These are phyloP conservation scores for Sicyos baderoa DNA, from an alignment of 306 rosid genomes.

Conservation along the genomic window DNA sequence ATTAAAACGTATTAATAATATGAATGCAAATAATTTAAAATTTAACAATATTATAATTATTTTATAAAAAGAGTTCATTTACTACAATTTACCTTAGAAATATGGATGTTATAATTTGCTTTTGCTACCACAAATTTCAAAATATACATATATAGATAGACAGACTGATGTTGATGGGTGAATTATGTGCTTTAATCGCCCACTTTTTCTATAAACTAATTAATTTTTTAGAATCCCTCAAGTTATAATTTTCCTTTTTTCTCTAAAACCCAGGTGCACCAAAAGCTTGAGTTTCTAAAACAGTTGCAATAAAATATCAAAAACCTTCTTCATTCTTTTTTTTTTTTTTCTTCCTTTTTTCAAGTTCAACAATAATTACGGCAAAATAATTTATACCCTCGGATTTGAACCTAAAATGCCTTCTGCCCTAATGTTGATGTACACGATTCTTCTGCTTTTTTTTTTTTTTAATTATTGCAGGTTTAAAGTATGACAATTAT, in stretches of 20 bases:
- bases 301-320: not conserved
- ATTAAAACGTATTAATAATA: no score
- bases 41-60: no score
- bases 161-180: not conserved
- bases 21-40: no score
- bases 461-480: not conserved
- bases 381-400: not conserved
- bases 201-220: not conserved
- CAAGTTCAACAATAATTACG: no score
- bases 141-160: no score
- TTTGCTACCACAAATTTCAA: no score
- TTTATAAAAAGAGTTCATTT: no score
- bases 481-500: not conserved
- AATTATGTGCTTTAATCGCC: not conserved
- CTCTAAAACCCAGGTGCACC: not conserved
- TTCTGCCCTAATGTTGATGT: not conserved
- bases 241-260: not conserved
- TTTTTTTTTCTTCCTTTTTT: no score
- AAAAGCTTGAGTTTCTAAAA: not conserved
- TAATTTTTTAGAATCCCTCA: not conserved
- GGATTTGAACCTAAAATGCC: not conserved
- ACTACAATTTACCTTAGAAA: no score
- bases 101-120: no score
- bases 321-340: no score
- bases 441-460: not conserved